A percentile compares a stretch with the other conserved stretches of the same genome.
These are phyloP conservation scores for Aurinia saxatilis DNA, from an alignment of 345 rosid species.

Conservation along the genomic window DNA sequence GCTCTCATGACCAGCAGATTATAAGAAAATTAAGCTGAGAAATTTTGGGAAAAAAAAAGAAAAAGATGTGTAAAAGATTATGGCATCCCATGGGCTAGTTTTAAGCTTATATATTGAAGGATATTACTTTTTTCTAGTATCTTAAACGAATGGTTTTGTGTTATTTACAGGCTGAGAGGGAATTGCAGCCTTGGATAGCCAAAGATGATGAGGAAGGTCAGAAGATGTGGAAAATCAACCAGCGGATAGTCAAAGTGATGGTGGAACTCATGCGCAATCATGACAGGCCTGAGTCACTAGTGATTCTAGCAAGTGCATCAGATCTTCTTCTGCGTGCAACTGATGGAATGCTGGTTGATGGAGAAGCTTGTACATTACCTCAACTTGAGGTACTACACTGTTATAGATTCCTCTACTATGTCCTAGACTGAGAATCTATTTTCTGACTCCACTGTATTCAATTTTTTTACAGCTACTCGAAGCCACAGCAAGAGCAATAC, in stretches of 20 bases:
- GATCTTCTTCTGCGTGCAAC: slow-evolving; percentile 95
- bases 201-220: slow-evolving; percentile 93
- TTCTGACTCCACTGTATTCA: background rate
- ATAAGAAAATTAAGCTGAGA: background rate
- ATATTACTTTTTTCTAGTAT: background rate
- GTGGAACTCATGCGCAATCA: slow-evolving; percentile 95
- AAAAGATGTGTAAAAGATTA: background rate
- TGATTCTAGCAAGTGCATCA: slow-evolving; percentile 86
- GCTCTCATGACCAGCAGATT: background rate
- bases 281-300: slow-evolving; percentile 71
- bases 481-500: slow-evolving; percentile 94
- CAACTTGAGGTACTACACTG: slow-evolving; percentile 67
- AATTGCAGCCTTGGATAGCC: slow-evolving; percentile 96
- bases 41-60: background rate
- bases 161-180: slow-evolving; percentile 81
- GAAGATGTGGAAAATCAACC: slow-evolving; percentile 95
- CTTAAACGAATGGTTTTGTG: slow-evolving; percentile 20
- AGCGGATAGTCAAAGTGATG: slow-evolving; percentile 76
- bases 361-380: slow-evolving; percentile 96
- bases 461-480: slow-evolving; percentile 64
- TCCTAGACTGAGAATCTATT: background rate
- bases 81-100: background rate
- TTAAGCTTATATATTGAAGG: background rate
- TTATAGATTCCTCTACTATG: background rate
- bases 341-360: slow-evolving; percentile 96